Base-by-base conservation (phyloP, 2,329 filamentous ascomycete species). In the Aspergillus tubingensis region DNA sequence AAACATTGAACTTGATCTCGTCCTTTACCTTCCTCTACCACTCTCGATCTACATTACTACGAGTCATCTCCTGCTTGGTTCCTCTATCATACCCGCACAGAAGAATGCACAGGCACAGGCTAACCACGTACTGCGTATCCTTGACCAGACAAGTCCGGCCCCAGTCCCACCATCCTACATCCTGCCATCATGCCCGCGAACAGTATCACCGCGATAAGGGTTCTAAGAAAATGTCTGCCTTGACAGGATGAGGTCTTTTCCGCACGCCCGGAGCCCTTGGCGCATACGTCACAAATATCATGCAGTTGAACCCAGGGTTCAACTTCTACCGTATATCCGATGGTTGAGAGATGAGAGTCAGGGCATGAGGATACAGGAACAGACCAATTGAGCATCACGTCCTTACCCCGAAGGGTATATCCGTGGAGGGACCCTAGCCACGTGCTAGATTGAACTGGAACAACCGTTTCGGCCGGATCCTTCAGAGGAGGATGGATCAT, bases 221-320 rank as follows among this genome's bases (percentile, higher is more conserved):
- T 8, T 6, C 32, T 36, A 11, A 43, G 17, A 49, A 49, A 30
- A 11, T 49, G 44, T 49, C 44, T 49, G 44, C 44, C 44, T 49
- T 49, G 44, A 36, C 44, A 49, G 44, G 44, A 49, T 49, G 44
- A 49, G 44, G 44, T 30, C 44, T 49, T 49, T 49, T 49, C 44
- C 44, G 44, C 21, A 23, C 13, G 23, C 5, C n/a, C 23, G 15
- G 15, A 2, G 23, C 15, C 21, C 44, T 49, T 49, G 44, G 44
- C 44, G 15, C 44, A 25, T 49, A 49, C 44, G 44, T 49, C 44
- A 27, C 44, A 6, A 27, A 15, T 23, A 30, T 15, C 6, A 30
- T n/a, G 3, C 44, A 21, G 23, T 25, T 25, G 21, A 25, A 27
- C 21, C 44, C 44, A 19, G 44, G 44, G 44, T 49, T 49, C 44